Conservation (phyloP, 2,329 filamentous ascomycete species). For the Talaromyces sp. region DNA sequence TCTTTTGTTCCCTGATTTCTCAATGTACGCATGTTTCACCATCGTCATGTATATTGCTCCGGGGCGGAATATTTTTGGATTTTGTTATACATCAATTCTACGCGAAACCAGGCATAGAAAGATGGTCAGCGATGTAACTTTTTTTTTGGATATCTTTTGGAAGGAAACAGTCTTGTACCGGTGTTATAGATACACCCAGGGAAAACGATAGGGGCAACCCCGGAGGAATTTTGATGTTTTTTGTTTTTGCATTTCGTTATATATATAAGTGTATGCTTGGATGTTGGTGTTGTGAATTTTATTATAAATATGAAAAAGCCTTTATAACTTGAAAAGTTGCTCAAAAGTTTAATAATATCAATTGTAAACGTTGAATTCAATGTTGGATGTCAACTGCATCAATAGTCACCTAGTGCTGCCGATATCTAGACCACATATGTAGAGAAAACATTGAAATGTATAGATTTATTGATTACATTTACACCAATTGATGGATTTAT, state of each 20-base stretch:
- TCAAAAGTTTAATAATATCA: not conserved
- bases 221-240: slow-evolving; percentile 9
- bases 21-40: not conserved
- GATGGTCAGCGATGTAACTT: not conserved
- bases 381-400: too few relatives aligned
- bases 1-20: not conserved
- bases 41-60: slow-evolving; percentile 7
- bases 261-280: not conserved
- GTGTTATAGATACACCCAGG: not conserved
- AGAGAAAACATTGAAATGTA: too few relatives aligned
- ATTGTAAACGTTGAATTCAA: too few relatives aligned
- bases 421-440: too few relatives aligned
- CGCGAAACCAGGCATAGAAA: not conserved
- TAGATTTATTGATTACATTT: not conserved
- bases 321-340: not conserved
- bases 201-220: slow-evolving; percentile 10
- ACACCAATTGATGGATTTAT: not conserved
- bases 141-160: not conserved
- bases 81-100: not conserved
- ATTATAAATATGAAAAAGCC: not conserved
- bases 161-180: not conserved
- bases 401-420: too few relatives aligned
- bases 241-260: not conserved
- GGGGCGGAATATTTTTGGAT: not conserved
- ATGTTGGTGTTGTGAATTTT: not conserved